These are phyloP conservation scores for Vachellia collinsii DNA, from an alignment of 306 rosid genomes.

Conservation along the genomic window DNA sequence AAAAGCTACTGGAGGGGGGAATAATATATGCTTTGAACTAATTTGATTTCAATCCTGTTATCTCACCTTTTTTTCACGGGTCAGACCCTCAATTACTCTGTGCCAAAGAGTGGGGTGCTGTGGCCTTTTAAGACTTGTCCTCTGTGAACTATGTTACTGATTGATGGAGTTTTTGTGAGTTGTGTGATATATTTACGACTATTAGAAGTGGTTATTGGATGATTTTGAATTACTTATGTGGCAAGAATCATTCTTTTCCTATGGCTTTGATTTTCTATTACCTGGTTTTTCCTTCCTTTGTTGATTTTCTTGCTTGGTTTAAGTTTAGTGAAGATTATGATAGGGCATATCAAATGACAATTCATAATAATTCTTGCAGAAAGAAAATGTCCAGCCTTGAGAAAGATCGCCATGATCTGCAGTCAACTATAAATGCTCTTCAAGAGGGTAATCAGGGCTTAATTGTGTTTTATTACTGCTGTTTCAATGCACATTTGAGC, in stretches of 20 bases:
- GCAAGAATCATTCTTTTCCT: background rate
- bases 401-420: conserved; percentile 85
- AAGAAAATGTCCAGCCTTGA: conserved; percentile 82
- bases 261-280: conserved; percentile 13
- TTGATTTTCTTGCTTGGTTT: conserved; percentile 16
- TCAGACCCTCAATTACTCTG: background rate
- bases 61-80: background rate
- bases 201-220: background rate
- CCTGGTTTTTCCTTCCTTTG: conserved; percentile 24
- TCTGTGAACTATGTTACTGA: background rate
- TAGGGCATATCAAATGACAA: conserved; percentile 28
- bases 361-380: conserved; percentile 56
- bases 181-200: background rate
- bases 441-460: conserved; percentile 74
- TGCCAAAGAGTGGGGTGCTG: background rate
- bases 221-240: background rate
- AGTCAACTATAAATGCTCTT: conserved; percentile 83
- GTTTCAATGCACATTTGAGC: conserved; percentile 24
- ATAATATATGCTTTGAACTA: background rate
- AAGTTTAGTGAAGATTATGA: conserved; percentile 26
- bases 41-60: background rate
- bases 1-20: background rate
- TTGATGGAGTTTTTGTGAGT: background rate
- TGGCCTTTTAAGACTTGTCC: background rate
- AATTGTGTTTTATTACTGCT: conserved; percentile 29